A percentile compares a stretch with the other conserved stretches of the same genome.
phyloP scores from a whole-genome alignment of 2,329 filamentous ascomycete genomes.

The Cladophialophora bantiana region DNA sequence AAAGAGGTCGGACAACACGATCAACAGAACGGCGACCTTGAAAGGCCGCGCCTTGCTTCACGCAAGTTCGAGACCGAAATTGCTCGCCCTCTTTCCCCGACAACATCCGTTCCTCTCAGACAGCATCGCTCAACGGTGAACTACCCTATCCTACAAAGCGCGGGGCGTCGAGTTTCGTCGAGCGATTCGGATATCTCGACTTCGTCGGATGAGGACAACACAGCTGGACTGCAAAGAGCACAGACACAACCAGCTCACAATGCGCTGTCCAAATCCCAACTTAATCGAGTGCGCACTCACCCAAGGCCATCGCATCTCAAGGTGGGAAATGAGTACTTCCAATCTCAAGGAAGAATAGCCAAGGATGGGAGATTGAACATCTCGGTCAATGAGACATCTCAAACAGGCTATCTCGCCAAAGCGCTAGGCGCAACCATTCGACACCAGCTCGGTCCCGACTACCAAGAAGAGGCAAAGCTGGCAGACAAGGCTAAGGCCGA shows the following conservation, averaged over 20 bases:
- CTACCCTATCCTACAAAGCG: conserved; percentile 1
- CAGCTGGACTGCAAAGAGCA: conserved; percentile 21
- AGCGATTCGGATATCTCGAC: conserved; percentile 29
- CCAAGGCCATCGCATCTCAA: conserved; percentile 19
- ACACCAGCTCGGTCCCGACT: conserved; percentile 56
- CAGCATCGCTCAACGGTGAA: conserved; percentile 21
- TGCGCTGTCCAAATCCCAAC: conserved; percentile 31
- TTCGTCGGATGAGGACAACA: conserved; percentile 30
- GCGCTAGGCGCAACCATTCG: conserved; percentile 70
- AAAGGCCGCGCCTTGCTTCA: conserved; percentile 22
- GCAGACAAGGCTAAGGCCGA: conserved; percentile 29
- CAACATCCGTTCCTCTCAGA: conserved; percentile 12
- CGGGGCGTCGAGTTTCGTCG: not conserved
- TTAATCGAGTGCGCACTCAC: conserved; percentile 33
- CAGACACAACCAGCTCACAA: conserved; percentile 23
- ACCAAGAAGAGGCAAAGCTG: conserved; percentile 42
- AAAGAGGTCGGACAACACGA: not conserved
- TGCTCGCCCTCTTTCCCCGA: conserved; percentile 22
- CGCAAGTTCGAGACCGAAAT: conserved; percentile 33
- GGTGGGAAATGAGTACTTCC: conserved; percentile 37
- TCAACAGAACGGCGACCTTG: conserved; percentile 3
- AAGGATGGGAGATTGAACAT: conserved; percentile 75
- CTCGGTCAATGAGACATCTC: conserved; percentile 72
- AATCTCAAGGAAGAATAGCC: conserved; percentile 62
- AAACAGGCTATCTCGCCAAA: conserved; percentile 75